These are phyloP conservation scores for Rhodosporidiobolus sp. DNA, from an alignment of 768 basidiomycete genomes.

Conservation along the genomic window DNA sequence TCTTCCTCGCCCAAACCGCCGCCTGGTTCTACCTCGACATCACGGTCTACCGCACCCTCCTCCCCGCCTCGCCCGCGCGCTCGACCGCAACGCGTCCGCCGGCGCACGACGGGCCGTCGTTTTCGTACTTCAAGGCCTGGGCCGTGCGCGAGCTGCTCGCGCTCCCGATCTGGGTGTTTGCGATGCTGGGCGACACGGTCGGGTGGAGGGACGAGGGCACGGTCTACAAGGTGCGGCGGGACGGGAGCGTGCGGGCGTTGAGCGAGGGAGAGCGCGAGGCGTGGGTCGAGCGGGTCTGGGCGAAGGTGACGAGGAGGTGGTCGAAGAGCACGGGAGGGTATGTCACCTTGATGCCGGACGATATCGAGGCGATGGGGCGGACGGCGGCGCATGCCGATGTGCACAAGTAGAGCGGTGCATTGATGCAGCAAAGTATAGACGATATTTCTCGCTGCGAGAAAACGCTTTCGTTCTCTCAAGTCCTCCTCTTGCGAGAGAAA, in stretches of 20 bases:
- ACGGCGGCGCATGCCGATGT: conserved; percentile 9
- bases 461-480: no score
- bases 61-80: conserved; percentile 44
- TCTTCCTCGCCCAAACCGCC: conserved; percentile 57
- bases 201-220: conserved; percentile 71
- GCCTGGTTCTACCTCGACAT: conserved; percentile 75
- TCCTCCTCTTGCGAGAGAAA: no score
- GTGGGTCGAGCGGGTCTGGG: conserved; percentile 25
- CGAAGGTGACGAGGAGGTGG: background rate
- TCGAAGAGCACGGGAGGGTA: conserved; percentile 16
- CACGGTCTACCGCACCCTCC: conserved; percentile 73
- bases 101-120: conserved; percentile 34
- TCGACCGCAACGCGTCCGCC: conserved; percentile 27
- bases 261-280: conserved; percentile 13
- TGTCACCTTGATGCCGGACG: conserved; percentile 28
- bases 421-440: no score
- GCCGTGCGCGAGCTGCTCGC: conserved; percentile 71
- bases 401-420: background rate
- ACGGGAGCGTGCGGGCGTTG: conserved; percentile 31
- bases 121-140: conserved; percentile 73
- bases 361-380: conserved; percentile 11
- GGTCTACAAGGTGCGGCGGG: conserved; percentile 54
- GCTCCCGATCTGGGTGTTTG: conserved; percentile 81
- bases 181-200: conserved; percentile 75
- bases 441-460: no score